Percentiles rank a stretch among this genome's conserved stretches.
Conservation (phyloP, 2,329 filamentous ascomycete species). For the Aureobasidium leucospermi region DNA sequence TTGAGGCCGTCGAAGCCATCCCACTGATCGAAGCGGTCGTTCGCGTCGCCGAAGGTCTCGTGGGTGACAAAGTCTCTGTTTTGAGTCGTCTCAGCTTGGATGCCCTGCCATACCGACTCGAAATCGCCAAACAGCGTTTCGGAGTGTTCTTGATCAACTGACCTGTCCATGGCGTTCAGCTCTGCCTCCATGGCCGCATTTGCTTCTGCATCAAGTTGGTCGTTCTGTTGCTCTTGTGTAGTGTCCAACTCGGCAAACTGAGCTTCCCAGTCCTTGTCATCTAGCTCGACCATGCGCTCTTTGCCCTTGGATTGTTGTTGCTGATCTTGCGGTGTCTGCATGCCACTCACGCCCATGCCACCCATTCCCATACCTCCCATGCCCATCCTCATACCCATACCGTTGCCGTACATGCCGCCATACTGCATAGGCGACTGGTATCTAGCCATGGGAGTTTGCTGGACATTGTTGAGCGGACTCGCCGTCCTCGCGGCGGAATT, state of each 20-base stretch:
- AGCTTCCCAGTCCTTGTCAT: constrained; percentile 91
- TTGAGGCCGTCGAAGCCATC: constrained; percentile 63
- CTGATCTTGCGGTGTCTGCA: constrained; percentile 28
- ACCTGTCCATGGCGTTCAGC: constrained; percentile 82
- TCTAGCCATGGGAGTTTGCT: constrained; percentile 35
- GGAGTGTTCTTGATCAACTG: constrained; percentile 39
- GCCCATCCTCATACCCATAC: constrained; percentile 51
- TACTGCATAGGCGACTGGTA: constrained; percentile 54
- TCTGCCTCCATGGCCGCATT: constrained; percentile 75
- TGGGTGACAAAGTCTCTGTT: constrained; percentile 61
- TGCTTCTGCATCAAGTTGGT: constrained; percentile 51
- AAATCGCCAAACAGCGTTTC: constrained; percentile 61
- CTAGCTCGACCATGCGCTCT: constrained; percentile 74
- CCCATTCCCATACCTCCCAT: constrained; percentile 27
- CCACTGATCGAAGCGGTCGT: constrained; percentile 76
- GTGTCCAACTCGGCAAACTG: constrained; percentile 87
- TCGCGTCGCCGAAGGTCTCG: constrained; percentile 54
- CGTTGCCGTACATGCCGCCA: constrained; percentile 42
- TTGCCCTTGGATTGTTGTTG: constrained; percentile 70
- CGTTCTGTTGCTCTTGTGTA: constrained; percentile 44
- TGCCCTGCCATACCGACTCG: constrained; percentile 80
- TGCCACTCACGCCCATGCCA: constrained; percentile 44
- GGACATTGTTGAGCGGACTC: constrained; percentile 13
- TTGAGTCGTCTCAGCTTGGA: constrained; percentile 66
- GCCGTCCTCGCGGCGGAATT: constrained; percentile 9